A percentile compares a stretch with the other conserved stretches of the same genome.
Conservation (phyloP, 148 eudicot genomes). For the Camellia sinensis region DNA sequence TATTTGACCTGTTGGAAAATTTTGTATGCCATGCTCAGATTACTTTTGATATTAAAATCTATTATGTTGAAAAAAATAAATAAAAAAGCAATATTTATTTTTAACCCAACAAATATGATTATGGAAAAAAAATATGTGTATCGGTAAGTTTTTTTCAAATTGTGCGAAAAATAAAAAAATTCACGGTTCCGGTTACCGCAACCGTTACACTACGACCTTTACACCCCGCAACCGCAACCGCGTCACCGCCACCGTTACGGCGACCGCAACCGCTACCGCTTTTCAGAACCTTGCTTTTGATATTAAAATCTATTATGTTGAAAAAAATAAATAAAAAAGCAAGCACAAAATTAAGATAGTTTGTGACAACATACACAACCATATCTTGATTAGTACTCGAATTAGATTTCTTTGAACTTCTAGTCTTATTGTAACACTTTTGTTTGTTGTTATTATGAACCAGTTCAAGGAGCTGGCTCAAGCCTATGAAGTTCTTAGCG, state of each 20-base stretch:
- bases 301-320: neutral
- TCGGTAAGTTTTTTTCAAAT: no score
- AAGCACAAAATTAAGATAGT: neutral
- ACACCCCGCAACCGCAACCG: no score
- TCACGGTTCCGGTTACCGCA: no score
- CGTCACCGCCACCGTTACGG: no score
- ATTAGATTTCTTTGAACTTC: neutral
- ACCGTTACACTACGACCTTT: no score
- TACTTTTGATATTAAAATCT: neutral
- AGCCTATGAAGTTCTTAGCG: slow-evolving; percentile 74
- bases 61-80: neutral
- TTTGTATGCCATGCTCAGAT: neutral
- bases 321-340: neutral
- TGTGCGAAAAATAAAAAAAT: no score
- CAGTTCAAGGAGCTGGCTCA: slow-evolving; percentile 80
- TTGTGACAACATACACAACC: neutral
- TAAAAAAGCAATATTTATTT: neutral
- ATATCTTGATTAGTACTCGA: neutral
- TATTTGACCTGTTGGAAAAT: neutral
- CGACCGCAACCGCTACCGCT: no score
- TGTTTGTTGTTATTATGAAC: slow-evolving; percentile 11
- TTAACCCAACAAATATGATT: no score
- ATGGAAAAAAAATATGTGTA: no score
- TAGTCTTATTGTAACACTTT: neutral
- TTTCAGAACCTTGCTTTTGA: neutral